Conservation (phyloP, 1,284 basidiomycete species). For the Earliella scabrosa region DNA sequence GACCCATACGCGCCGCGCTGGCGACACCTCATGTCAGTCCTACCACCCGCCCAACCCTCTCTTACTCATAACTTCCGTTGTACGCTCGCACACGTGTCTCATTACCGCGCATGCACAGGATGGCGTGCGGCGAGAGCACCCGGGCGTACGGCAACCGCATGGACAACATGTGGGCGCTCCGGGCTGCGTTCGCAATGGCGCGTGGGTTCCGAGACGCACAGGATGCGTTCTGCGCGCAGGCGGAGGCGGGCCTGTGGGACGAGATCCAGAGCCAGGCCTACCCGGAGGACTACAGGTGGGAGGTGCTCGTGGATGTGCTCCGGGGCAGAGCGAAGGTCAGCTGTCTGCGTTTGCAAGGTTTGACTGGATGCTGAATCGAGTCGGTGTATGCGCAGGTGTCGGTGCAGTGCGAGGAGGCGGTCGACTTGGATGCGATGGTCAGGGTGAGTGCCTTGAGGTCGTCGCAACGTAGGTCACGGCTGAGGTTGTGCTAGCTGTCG, state of each 20-base stretch:
- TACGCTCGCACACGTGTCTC: too few relatives aligned
- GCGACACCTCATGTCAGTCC: conserved; percentile 48
- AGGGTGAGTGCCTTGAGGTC: conserved; percentile 49
- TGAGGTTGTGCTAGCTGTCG: conserved; percentile 48
- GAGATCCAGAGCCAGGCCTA: conserved; percentile 57
- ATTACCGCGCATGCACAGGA: conserved; percentile 40
- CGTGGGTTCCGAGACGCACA: conserved; percentile 75
- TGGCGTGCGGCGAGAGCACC: conserved; percentile 63
- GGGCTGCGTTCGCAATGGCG: conserved; percentile 70
- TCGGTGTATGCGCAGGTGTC: conserved; percentile 57
- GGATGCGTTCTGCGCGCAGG: conserved; percentile 71
- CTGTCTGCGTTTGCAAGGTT: not conserved
- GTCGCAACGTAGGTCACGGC: not conserved
- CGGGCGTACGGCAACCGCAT: conserved; percentile 51
- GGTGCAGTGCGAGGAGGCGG: conserved; percentile 62
- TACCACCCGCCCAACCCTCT: not conserved
- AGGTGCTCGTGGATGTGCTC: conserved; percentile 86
- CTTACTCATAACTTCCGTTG: not conserved
- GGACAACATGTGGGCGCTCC: conserved; percentile 67
- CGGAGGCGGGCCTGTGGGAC: conserved; percentile 62
- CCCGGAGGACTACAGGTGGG: conserved; percentile 83
- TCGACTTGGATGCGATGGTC: conserved; percentile 57
- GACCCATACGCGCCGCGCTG: conserved; percentile 40
- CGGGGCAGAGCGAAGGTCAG: conserved; percentile 75
- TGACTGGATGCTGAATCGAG: too few relatives aligned